Evolutionary conservation across 2,329 filamentous ascomycete species (phyloP).

Genomic region (Mycosphaerella sp.): DNA sequence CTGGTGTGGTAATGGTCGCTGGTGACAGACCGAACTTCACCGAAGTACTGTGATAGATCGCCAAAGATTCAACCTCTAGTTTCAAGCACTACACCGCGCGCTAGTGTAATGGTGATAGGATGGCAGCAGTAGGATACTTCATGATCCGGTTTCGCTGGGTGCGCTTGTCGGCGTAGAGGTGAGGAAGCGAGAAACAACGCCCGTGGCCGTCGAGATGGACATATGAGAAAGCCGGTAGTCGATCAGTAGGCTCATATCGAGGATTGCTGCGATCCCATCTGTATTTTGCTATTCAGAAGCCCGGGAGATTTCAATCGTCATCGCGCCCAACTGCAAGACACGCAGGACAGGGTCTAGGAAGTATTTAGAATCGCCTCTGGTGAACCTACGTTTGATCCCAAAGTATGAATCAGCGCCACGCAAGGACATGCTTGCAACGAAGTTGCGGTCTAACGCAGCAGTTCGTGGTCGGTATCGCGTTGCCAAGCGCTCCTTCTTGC

Average conservation of each 20-base stretch:
- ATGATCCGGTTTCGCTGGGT: no score
- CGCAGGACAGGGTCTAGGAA: not conserved
- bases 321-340: not conserved
- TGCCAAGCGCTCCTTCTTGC: not conserved
- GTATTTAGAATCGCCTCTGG: constrained; percentile 1
- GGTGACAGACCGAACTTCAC: not conserved
- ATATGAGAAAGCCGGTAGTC: not conserved
- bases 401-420: not conserved
- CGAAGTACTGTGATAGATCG: no score
- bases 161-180: not conserved
- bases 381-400: not conserved
- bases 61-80: no score
- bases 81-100: no score
- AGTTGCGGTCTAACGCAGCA: not conserved
- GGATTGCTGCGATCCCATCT: not conserved
- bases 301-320: not conserved
- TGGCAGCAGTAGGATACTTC: not conserved
- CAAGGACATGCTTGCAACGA: not conserved
- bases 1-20: no score
- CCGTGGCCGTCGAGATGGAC: not conserved
- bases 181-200: not conserved
- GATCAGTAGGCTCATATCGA: not conserved
- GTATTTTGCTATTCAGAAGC: constrained; percentile 2
- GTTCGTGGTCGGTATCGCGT: not conserved
- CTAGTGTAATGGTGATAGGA: no score